Evolutionary conservation across 1,139 yeast genomes (phyloP), one percentile per base, ranked within the genome.

Genomic region (Zhuliangozyma blackwelliae): DNA sequence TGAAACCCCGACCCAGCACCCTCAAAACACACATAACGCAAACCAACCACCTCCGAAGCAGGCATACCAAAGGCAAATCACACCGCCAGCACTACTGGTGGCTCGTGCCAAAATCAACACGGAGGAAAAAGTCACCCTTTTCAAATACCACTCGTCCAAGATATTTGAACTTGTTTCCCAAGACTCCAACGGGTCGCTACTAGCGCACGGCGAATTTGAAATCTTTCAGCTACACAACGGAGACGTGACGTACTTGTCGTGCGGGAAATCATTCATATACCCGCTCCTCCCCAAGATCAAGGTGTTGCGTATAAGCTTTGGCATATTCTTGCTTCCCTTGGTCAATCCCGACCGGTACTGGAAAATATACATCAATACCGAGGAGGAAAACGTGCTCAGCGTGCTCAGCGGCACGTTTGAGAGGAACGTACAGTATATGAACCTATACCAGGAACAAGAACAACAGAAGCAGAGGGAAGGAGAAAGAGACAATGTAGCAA

Each of bases 261-360:
- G 59, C 77, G 82, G 54, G 64, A 84, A 54, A 68, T 77, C 41
- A 65, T 57, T 44, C 63, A 70, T 44, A 5, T 82, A 83, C 49
- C 90, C 94, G 1, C 70, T 84, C 12, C 58, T 84, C 33, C 85
- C 86, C 3, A 72, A 68, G 40, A 59, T 78, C 37, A 75, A 79
- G 48, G 65, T 83, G 2, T 61, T 83, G 39, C 67, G 85, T 44
- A 69, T 78, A 2, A 66, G 65, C 25, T 50, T 54, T 33, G 69
- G 72, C 44, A 79, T 78, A 42, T 82, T 80, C 48, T 66, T 83
- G 2, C 52, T 84, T 25, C 86, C 89, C 1, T 65, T 83, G 45
- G 77, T 77, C 8, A 81, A 81, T 45, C 90, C 90, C 0, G 82
- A 80, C 40, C 61, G 89, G 46, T 83, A 79, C 55, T 83, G 90